A percentile compares a stretch with the other conserved stretches of the same genome.
Evolutionary conservation across 305 asterid species (phyloP).

Genomic region (Fraxinus velutina): DNA sequence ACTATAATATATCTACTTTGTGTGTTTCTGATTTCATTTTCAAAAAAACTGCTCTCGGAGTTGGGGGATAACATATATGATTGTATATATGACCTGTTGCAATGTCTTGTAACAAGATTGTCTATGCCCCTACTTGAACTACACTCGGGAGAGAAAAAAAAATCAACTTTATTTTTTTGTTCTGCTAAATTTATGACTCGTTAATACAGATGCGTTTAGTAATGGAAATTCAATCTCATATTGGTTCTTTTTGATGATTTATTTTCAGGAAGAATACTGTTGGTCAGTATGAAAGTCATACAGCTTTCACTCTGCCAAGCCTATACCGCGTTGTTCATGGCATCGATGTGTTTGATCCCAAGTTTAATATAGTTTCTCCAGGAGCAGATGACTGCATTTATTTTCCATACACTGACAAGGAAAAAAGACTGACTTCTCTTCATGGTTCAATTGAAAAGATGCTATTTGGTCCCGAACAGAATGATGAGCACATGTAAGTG

Average conservation of each 20-base stretch:
- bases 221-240: background rate
- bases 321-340: constrained; percentile 97
- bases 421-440: constrained; percentile 67
- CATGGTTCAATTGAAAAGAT: constrained; percentile 66
- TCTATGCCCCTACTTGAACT: background rate
- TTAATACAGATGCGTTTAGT: background rate
- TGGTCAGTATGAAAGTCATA: constrained; percentile 93
- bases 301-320: constrained; percentile 86
- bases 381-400: constrained; percentile 92
- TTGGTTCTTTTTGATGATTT: background rate
- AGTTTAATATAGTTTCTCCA: constrained; percentile 97
- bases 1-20: background rate
- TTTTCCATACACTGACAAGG: constrained; percentile 66
- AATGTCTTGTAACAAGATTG: background rate
- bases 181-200: background rate
- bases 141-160: background rate
- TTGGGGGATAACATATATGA: background rate
- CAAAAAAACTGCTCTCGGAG: background rate
- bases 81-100: background rate
- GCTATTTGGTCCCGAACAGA: constrained; percentile 77
- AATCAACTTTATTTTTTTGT: background rate
- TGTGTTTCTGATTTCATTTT: background rate
- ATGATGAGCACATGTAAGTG: constrained; percentile 76
- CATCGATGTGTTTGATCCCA: constrained; percentile 88
- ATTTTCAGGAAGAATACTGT: constrained; percentile 74